Base-by-base conservation (phyloP, 1,284 basidiomycete species). In the Naganishia sp. region DNA sequence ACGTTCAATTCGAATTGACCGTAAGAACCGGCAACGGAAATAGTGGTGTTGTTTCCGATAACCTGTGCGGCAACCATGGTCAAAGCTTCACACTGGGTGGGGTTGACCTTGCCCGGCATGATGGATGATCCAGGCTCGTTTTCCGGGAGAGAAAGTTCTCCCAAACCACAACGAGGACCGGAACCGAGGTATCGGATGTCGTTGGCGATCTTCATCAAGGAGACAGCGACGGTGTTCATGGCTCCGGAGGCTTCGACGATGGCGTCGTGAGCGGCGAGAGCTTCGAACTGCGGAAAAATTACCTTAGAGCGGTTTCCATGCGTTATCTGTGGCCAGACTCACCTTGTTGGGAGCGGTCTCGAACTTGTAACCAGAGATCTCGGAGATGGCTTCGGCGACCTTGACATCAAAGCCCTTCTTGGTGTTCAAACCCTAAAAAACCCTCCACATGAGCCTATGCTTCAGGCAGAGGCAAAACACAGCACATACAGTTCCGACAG, bases 31-130 rank as follows among this genome's bases (percentile, higher is more conserved):
- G 94, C 95, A 70, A 99, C 84, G 73, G 89, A 91, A 77, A 99
- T 93, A 66, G 89, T 83, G 45, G 92, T 94, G 81, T 99, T 91
- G 83, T 99, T 99, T 57, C 96, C 96, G 81, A 99, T 96, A 10
- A 99, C 95, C 80, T 99, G 96, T 0, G 95, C 93, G 55, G 94
- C 92, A 50, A 99, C 93, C 96, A 99, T 99, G 28, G 96, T 99
- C 69, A 96, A 81, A 13, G 96, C 96, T 83, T 99, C 96, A 75
- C 96, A 99, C 80, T 99, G 96, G 5, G 96, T 99, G 18, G 96
- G 96, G 83, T 99, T 99, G 68, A 99, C 96, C 82, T 99, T 99
- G 70, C 96, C 96, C 23, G 96, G 96, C 96, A 99, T 99, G 83
- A 99, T 99, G 69, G 93, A 96, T 76, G 92, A 96, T 68, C 96